Conservation (phyloP, 495 filamentous ascomycete species). For the Aspergillus indologenus region DNA sequence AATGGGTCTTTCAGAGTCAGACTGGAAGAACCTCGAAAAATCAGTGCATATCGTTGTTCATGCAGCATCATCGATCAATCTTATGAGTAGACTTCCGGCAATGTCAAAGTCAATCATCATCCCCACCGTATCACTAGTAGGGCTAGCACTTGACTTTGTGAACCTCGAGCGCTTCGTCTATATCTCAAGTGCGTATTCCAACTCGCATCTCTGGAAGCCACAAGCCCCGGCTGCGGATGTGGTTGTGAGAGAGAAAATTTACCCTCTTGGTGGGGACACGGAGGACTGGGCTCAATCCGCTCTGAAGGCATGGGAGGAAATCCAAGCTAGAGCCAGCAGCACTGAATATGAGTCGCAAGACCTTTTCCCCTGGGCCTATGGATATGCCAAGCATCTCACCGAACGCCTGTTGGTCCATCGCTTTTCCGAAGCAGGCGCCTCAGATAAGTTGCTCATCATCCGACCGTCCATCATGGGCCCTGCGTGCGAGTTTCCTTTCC, state of each 20-base stretch:
- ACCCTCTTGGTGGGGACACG: no score
- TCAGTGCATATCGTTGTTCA: slow-evolving; percentile 23
- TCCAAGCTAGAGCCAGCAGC: slow-evolving; percentile 9
- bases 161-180: slow-evolving; percentile 15
- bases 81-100: slow-evolving; percentile 4
- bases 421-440: neutral
- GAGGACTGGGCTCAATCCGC: neutral
- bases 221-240: no score
- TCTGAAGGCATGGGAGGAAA: neutral
- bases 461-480: slow-evolving; percentile 20
- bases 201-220: neutral
- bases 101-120: slow-evolving; percentile 11
- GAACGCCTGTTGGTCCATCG: slow-evolving; percentile 11
- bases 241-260: no score
- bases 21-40: neutral
- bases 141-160: neutral
- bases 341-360: slow-evolving; percentile 8
- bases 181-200: slow-evolving; percentile 18
- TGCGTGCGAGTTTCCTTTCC: slow-evolving; percentile 10
- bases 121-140: neutral
- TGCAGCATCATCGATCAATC: slow-evolving; percentile 24
- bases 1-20: neutral
- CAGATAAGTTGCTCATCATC: slow-evolving; percentile 14
- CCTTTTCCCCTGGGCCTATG: slow-evolving; percentile 19
- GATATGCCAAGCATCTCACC: slow-evolving; percentile 23